A percentile compares a stretch with the other conserved stretches of the same genome.
Evolutionary conservation across 495 filamentous ascomycete genomes (phyloP).

Genomic region (Trichocladium uniseriatum): DNA sequence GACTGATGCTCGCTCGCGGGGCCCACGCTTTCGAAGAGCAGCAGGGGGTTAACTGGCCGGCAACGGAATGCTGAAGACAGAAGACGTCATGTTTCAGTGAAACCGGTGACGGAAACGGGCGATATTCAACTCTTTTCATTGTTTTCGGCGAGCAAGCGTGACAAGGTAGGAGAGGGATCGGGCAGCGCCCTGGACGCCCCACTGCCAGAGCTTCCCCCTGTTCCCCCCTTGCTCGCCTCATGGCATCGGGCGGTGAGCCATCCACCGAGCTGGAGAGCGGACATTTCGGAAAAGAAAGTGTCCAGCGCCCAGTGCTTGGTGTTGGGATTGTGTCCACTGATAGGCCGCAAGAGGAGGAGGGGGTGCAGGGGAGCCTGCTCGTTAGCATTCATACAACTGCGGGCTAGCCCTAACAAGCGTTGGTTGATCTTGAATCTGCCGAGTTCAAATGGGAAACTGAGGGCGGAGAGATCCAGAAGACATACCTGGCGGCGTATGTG

Average conservation of each 20-base stretch:
- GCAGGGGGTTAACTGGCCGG: too few species aligned
- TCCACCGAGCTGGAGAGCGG: constrained; percentile 7
- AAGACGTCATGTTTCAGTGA: neutral
- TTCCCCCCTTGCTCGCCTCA: constrained; percentile 6
- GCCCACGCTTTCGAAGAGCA: too few species aligned
- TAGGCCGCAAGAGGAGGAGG: too few species aligned
- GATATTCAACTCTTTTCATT: neutral
- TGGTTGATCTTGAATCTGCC: too few species aligned
- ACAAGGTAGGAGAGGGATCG: constrained; percentile 5
- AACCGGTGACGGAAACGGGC: neutral
- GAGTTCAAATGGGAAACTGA: too few species aligned
- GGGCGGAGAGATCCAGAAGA: too few species aligned
- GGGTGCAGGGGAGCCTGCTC: constrained; percentile 11
- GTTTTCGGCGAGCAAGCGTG: neutral
- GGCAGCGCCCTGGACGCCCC: neutral
- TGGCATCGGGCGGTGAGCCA: constrained; percentile 21
- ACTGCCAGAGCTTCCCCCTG: constrained; percentile 1
- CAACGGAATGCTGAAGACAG: neutral
- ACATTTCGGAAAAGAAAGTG: constrained; percentile 14
- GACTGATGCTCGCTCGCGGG: neutral
- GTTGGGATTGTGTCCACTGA: constrained; percentile 6
- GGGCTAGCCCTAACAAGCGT: neutral
- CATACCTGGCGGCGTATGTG: too few species aligned
- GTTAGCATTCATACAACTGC: constrained; percentile 1
- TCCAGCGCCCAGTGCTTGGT: constrained; percentile 9